phyloP scores from a whole-genome alignment of 164 flowering plant species.

The Vitis labrusca region DNA sequence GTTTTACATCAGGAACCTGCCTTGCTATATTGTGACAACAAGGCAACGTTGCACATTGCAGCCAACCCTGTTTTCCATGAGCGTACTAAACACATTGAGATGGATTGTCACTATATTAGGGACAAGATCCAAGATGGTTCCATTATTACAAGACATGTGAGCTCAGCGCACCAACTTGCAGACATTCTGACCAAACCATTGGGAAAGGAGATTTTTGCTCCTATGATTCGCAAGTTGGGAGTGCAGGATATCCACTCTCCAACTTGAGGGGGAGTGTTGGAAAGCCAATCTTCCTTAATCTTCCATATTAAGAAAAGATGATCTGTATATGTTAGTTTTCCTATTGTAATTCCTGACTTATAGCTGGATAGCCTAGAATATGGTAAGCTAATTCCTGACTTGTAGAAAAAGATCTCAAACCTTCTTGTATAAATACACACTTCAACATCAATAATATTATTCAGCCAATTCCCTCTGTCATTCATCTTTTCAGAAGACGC shows the following conservation, averaged over 20 bases:
- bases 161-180: neutral
- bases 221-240: constrained; percentile 11
- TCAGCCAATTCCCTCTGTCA: too few relatives aligned
- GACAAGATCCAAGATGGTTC: constrained; percentile 7
- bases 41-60: neutral
- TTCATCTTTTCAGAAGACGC: too few relatives aligned
- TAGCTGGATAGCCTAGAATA: too few relatives aligned
- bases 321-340: neutral
- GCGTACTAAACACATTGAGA: neutral
- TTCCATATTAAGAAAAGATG: neutral
- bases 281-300: neutral
- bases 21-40: constrained; percentile 1
- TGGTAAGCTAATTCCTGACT: too few relatives aligned
- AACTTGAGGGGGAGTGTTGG: too few relatives aligned
- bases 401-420: too few relatives aligned
- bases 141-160: neutral
- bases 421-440: too few relatives aligned
- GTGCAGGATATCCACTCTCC: neutral
- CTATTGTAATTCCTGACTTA: neutral
- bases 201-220: neutral
- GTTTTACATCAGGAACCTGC: neutral
- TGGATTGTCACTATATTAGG: neutral
- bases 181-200: neutral
- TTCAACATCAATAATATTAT: too few relatives aligned
- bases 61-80: neutral